A percentile compares a stretch with the other conserved stretches of the same genome.
phyloP scores from a whole-genome alignment of 805 yeast genomes.

The Cyberlindnera sargentensis region DNA sequence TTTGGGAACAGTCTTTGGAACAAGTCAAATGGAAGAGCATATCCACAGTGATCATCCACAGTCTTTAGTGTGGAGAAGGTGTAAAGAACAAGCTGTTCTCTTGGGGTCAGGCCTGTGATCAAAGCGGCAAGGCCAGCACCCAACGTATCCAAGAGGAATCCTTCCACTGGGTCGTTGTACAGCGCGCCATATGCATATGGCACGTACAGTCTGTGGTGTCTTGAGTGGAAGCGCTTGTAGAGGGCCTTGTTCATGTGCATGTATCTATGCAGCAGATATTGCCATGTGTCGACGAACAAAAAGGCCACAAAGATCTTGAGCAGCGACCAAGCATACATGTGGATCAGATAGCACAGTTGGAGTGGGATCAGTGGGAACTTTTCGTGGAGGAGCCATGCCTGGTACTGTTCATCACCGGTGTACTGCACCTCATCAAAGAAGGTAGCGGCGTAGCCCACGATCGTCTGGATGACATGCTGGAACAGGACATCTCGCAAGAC shows the following conservation, averaged over 20 bases:
- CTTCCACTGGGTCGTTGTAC: slow-evolving; percentile 91
- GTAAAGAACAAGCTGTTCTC: slow-evolving; percentile 69
- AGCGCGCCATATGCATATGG: slow-evolving; percentile 97
- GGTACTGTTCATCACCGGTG: slow-evolving; percentile 45
- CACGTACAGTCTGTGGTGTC: slow-evolving; percentile 90
- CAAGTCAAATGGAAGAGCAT: slow-evolving; percentile 83
- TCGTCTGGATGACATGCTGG: slow-evolving; percentile 80
- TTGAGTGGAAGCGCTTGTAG: slow-evolving; percentile 81
- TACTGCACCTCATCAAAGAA: slow-evolving; percentile 48
- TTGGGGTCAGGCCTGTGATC: slow-evolving; percentile 54
- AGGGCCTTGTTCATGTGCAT: slow-evolving; percentile 80
- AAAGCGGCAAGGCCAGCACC: slow-evolving; percentile 86
- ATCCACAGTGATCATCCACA: slow-evolving; percentile 99
- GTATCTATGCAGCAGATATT: slow-evolving; percentile 77
- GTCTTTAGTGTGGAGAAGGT: slow-evolving; percentile 93
- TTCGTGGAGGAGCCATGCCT: slow-evolving; percentile 37
- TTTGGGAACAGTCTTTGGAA: slow-evolving; percentile 91
- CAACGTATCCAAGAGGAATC: slow-evolving; percentile 81
- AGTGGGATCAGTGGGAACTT: slow-evolving; percentile 34
- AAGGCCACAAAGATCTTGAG: slow-evolving; percentile 58
- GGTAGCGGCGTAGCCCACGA: slow-evolving; percentile 54
- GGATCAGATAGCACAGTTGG: slow-evolving; percentile 39
- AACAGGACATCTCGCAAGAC: slow-evolving; percentile 77
- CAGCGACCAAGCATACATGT: slow-evolving; percentile 57
- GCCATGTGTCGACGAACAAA: slow-evolving; percentile 88